phyloP scores from a whole-genome alignment of 108 stramenopile species.

The Cyclotella distinguenda region DNA sequence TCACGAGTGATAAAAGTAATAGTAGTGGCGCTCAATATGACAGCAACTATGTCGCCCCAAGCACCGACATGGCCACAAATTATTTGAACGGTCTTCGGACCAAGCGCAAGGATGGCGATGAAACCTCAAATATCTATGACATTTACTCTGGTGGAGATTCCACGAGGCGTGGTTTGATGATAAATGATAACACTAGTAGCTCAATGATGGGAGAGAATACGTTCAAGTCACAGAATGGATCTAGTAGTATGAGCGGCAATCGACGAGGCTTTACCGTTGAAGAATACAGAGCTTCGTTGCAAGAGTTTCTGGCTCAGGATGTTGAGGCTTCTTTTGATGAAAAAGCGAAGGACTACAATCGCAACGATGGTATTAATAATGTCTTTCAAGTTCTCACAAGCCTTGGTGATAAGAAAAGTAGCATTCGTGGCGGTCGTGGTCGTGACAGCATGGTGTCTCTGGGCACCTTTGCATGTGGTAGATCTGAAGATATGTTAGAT shows the following conservation, averaged over 20 bases:
- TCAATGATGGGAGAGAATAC: neutral
- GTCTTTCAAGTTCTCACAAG: slow-evolving; percentile 34
- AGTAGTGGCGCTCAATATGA: neutral
- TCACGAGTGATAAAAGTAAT: neutral
- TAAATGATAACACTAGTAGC: neutral
- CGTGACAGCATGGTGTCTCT: slow-evolving; percentile 16
- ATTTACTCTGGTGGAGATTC: slow-evolving; percentile 1
- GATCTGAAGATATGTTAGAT: slow-evolving; percentile 34
- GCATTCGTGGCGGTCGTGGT: neutral
- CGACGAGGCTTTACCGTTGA: slow-evolving; percentile 25
- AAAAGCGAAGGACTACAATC: neutral
- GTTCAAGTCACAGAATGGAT: slow-evolving; percentile 1
- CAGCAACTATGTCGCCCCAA: neutral
- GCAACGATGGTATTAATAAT: neutral
- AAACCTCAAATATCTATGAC: neutral
- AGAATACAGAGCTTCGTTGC: slow-evolving; percentile 38
- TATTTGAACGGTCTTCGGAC: slow-evolving; percentile 39
- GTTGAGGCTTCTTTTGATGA: slow-evolving; percentile 6
- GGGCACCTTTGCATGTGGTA: slow-evolving; percentile 22
- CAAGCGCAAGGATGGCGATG: slow-evolving; percentile 16
- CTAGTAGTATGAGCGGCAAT: neutral
- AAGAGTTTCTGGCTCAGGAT: slow-evolving; percentile 31
- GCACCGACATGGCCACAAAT: slow-evolving; percentile 28
- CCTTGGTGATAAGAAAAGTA: slow-evolving; percentile 14
- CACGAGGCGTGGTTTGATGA: slow-evolving; percentile 2